A percentile compares a stretch with the other conserved stretches of the same genome.
phyloP scores from a whole-genome alignment of 441 rosid genomes.

The Adansonia grandidieri region DNA sequence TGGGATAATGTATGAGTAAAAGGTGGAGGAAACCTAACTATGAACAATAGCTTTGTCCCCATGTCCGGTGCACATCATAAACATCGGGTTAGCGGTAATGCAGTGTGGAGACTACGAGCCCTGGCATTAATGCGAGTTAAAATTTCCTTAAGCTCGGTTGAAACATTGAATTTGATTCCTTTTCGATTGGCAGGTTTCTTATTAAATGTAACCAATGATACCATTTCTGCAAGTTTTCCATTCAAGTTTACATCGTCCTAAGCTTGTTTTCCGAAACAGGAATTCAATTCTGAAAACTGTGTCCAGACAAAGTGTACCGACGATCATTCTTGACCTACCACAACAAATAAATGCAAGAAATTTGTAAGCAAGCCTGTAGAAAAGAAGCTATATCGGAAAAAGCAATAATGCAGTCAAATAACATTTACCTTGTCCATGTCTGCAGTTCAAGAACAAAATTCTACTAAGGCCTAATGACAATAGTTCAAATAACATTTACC shows the following conservation, averaged over 20 bases:
- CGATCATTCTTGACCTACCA: slow-evolving; percentile 68
- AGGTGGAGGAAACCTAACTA: slow-evolving; percentile 46
- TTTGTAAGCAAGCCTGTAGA: not conserved
- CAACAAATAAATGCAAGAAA: slow-evolving; percentile 25
- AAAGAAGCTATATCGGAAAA: not conserved
- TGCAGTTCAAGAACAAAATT: not conserved
- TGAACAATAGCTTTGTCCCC: slow-evolving; percentile 85
- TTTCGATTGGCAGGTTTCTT: slow-evolving; percentile 48
- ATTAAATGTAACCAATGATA: slow-evolving; percentile 70
- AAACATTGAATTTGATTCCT: slow-evolving; percentile 41
- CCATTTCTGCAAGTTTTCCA: slow-evolving; percentile 74
- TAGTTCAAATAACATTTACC: slow-evolving; percentile 46
- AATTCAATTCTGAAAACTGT: slow-evolving; percentile 78
- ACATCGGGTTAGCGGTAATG: slow-evolving; percentile 75
- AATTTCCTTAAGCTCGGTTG: slow-evolving; percentile 66
- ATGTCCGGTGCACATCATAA: slow-evolving; percentile 89
- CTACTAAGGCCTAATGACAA: not conserved
- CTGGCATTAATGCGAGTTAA: slow-evolving; percentile 55
- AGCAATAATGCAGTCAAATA: not conserved
- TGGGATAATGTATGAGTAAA: not conserved
- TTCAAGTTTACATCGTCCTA: slow-evolving; percentile 63
- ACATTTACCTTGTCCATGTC: not conserved
- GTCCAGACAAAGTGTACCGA: slow-evolving; percentile 77
- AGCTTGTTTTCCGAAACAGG: slow-evolving; percentile 65
- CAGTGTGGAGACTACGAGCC: slow-evolving; percentile 49